Conservation (phyloP, 768 basidiomycete genomes). For the Mycena galericulata region DNA sequence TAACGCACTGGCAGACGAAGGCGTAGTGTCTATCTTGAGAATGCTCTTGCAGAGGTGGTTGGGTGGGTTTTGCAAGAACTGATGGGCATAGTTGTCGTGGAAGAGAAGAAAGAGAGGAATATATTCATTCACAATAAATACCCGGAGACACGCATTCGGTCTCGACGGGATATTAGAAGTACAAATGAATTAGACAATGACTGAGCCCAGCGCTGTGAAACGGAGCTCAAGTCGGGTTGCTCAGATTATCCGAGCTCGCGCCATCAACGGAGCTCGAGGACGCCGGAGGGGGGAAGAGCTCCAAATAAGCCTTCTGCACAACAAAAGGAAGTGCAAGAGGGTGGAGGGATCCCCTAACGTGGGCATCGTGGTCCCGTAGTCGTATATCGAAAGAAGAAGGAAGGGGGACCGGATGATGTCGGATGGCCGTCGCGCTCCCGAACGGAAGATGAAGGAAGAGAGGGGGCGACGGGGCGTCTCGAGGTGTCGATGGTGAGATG, state of each 20-base stretch:
- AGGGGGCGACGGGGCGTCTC: background rate
- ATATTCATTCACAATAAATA: too few relatives aligned
- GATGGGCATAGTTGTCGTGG: too few relatives aligned
- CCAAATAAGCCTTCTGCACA: background rate
- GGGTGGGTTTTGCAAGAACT: too few relatives aligned
- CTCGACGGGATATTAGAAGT: too few relatives aligned
- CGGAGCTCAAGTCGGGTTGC: too few relatives aligned
- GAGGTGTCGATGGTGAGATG: background rate
- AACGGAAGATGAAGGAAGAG: background rate
- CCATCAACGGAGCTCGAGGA: background rate
- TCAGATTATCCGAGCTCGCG: background rate
- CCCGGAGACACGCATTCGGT: too few relatives aligned
- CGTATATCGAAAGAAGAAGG: background rate
- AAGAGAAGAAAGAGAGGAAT: too few relatives aligned
- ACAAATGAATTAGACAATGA: too few relatives aligned
- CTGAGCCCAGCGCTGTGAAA: too few relatives aligned
- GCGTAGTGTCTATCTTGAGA: too few relatives aligned
- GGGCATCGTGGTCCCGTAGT: background rate
- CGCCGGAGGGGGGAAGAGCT: background rate
- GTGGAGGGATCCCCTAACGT: background rate
- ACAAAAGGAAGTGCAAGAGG: background rate
- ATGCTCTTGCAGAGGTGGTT: too few relatives aligned
- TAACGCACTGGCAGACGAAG: too few relatives aligned
- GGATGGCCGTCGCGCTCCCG: background rate
- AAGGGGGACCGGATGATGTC: background rate